Conservation (phyloP, 345 rosid species). For the Melastoma malabathricum region DNA sequence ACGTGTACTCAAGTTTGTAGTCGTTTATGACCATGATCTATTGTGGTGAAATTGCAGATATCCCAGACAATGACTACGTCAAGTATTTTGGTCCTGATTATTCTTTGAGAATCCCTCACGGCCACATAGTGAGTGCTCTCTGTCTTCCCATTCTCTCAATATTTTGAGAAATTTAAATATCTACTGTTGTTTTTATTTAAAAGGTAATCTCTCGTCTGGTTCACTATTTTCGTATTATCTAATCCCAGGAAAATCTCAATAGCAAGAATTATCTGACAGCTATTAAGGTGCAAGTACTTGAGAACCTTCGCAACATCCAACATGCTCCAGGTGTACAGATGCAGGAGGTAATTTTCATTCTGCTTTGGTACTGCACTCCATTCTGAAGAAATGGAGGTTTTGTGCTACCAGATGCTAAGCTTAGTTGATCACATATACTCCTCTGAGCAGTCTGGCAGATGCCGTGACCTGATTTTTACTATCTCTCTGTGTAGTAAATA, state of each 20-base stretch:
- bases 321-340: constrained; percentile 93
- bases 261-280: constrained; percentile 78
- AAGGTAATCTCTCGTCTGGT: too few species aligned
- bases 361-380: too few species aligned
- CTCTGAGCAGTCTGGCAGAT: too few species aligned
- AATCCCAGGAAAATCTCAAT: constrained; percentile 72
- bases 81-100: constrained; percentile 81
- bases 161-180: background rate
- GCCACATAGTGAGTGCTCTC: constrained; percentile 53
- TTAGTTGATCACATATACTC: too few species aligned
- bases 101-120: constrained; percentile 69
- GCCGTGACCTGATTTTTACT: too few species aligned
- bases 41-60: constrained; percentile 35
- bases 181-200: too few species aligned
- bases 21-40: too few species aligned
- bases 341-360: constrained; percentile 57
- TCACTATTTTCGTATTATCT: background rate
- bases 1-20: too few species aligned
- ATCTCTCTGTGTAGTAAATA: too few species aligned
- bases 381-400: too few species aligned
- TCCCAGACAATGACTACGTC: constrained; percentile 78
- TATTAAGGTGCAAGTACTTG: constrained; percentile 78
- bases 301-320: constrained; percentile 76
- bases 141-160: constrained; percentile 1
- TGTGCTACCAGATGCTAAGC: too few species aligned